Base-by-base conservation (phyloP, 1,139 yeast genomes). In the Taphrina deformans region DNA sequence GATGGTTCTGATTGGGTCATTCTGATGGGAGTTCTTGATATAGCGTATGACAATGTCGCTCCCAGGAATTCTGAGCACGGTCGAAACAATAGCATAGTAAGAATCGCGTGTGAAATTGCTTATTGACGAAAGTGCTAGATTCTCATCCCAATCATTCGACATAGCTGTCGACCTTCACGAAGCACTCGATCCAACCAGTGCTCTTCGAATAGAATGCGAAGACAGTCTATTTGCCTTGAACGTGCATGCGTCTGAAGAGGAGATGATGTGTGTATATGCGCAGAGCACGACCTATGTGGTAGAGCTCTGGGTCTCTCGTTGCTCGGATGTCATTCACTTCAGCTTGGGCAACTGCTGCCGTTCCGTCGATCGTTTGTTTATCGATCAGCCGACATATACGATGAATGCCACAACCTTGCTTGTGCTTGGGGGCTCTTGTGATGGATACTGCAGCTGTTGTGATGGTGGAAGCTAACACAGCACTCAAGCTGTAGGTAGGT, bases 1-100 rank as follows among this genome's bases (percentile, higher is more conserved):
- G 16, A 90, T 74, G 1, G 98, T 89, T 71, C 99, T 83, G 67
- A 90, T 82, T 0, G 99, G 99, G 75, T 93, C 99, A 76, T 93
- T 84, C 74, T 90, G 92, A 75, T 92, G 92, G 2, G 97, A 90
- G n/a, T 91, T 86, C 70, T 82, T 83, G 72, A 93, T 86, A 75
- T 93, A 93, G 67, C 92, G 81, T 59, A 89, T 79, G 21, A 90
- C 76, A 65, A 88, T 83, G 40, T 82, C 81, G 16, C 97, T 96
- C 46, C 98, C 98, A 1, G 99, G 99, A 27, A 89, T 68, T 18
- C 65, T 29, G 23, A 55, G 46, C 33, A 62, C 41, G 38, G 53
- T 38, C 48, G 56, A 27, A 12, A 50, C 45, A 51, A 59, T 27
- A 29, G 35, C 31, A 23, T 59, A 45, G 31, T 35, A 59, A 12